Evolutionary conservation across 345 rosid species (phyloP).

Genomic region (Melaleuca alternifolia): DNA sequence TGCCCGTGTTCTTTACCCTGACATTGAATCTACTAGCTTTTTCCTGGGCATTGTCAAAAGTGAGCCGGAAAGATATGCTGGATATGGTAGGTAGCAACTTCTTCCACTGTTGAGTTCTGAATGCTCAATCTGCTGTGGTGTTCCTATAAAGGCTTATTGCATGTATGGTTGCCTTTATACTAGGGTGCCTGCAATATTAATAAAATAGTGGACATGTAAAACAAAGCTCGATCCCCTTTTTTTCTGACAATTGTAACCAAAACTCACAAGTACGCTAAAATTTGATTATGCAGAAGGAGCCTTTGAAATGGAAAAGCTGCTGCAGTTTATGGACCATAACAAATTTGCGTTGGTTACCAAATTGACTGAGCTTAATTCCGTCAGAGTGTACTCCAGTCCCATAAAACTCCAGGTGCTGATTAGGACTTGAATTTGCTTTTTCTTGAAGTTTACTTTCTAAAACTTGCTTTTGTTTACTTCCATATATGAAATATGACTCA

Average conservation of each 20-base stretch:
- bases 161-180: background rate
- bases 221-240: background rate
- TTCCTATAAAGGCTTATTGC: background rate
- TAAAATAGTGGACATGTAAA: background rate
- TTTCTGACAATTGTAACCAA: background rate
- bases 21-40: conserved; percentile 13
- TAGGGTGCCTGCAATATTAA: background rate
- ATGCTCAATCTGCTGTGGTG: background rate
- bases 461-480: background rate
- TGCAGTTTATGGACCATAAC: conserved; percentile 55
- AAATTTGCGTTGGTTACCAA: conserved; percentile 77
- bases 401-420: conserved; percentile 63
- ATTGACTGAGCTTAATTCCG: conserved; percentile 62
- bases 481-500: background rate
- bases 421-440: background rate
- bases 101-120: background rate
- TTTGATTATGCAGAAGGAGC: conserved; percentile 47
- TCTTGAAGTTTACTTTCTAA: background rate
- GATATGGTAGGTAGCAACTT: conserved; percentile 42
- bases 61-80: conserved; percentile 66
- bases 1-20: conserved; percentile 57
- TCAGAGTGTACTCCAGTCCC: conserved; percentile 65
- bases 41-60: conserved; percentile 73
- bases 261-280: background rate
- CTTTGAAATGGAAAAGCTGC: conserved; percentile 37